A percentile compares a stretch with the other conserved stretches of the same genome.
phyloP scores from a whole-genome alignment of 257 asterid genomes.

The Solanum acaule region DNA sequence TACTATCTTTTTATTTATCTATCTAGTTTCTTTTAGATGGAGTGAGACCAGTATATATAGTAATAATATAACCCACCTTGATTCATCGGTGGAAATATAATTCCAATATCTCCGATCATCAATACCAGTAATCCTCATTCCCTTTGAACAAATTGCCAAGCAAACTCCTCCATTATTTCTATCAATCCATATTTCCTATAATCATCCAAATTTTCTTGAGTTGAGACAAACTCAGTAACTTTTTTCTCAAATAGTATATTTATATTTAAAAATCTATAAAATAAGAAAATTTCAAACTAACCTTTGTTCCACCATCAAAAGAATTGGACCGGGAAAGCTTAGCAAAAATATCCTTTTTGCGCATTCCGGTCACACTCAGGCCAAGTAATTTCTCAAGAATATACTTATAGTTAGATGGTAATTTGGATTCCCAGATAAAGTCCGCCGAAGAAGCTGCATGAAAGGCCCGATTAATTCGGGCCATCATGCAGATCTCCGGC shows the following conservation, averaged over 20 bases:
- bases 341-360: conserved; percentile 53
- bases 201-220: not conserved
- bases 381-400: conserved; percentile 33
- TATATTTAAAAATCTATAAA: too few species aligned
- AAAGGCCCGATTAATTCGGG: conserved; percentile 55
- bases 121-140: conserved; percentile 73
- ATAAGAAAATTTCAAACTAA: not conserved
- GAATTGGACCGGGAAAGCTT: conserved; percentile 33
- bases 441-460: conserved; percentile 79
- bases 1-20: not conserved
- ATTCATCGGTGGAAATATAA: conserved; percentile 56
- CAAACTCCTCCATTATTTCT: conserved; percentile 71
- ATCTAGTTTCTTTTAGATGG: not conserved
- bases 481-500: conserved; percentile 70
- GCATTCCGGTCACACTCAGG: conserved; percentile 12
- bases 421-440: conserved; percentile 67
- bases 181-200: conserved; percentile 75
- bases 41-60: not conserved
- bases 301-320: conserved; percentile 73
- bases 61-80: conserved; percentile 42
- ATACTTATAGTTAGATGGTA: conserved; percentile 48
- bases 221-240: not conserved
- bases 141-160: conserved; percentile 66
- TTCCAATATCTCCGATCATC: conserved; percentile 95
- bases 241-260: too few species aligned